phyloP scores from a whole-genome alignment of 805 yeast genomes.

The Candida manassasensis region DNA sequence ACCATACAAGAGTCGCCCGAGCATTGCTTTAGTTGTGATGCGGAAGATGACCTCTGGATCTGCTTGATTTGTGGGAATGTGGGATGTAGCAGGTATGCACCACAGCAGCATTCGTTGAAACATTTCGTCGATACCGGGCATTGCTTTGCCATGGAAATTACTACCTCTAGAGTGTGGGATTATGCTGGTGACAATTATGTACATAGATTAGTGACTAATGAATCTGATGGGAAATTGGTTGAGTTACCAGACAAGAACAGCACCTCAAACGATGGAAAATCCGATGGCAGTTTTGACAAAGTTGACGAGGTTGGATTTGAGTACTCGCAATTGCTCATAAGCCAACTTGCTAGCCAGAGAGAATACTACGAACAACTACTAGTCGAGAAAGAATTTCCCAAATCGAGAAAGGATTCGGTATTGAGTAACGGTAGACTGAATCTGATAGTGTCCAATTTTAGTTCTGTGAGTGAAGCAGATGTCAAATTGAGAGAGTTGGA shows the following conservation, averaged over 20 bases:
- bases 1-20: slow-evolving; percentile 12
- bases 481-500: slow-evolving; percentile 25
- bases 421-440: slow-evolving; percentile 7
- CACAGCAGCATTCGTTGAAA: slow-evolving; percentile 77
- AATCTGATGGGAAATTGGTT: slow-evolving; percentile 83
- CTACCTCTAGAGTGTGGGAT: slow-evolving; percentile 89
- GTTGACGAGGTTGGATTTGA: slow-evolving; percentile 65
- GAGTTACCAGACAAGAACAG: slow-evolving; percentile 50
- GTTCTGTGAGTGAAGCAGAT: slow-evolving; percentile 21
- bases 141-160: slow-evolving; percentile 85
- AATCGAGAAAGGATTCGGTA: slow-evolving; percentile 18
- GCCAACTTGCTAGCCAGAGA: slow-evolving; percentile 82
- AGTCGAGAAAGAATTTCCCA: slow-evolving; percentile 16
- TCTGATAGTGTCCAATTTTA: slow-evolving; percentile 1
- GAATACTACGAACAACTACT: slow-evolving; percentile 64
- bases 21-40: slow-evolving; percentile 54
- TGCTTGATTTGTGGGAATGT: slow-evolving; percentile 86
- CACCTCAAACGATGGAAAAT: slow-evolving; percentile 9
- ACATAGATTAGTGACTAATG: slow-evolving; percentile 78
- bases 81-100: slow-evolving; percentile 85
- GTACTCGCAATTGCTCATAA: slow-evolving; percentile 70
- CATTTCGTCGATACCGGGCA: slow-evolving; percentile 77
- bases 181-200: slow-evolving; percentile 89
- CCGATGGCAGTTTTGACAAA: slow-evolving; percentile 22
- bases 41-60: slow-evolving; percentile 70